Evolutionary conservation across 2,329 filamentous ascomycete species (phyloP), one percentile per base, ranked within the genome.

Genomic region (Ceratocystiopsis minuta): DNA sequence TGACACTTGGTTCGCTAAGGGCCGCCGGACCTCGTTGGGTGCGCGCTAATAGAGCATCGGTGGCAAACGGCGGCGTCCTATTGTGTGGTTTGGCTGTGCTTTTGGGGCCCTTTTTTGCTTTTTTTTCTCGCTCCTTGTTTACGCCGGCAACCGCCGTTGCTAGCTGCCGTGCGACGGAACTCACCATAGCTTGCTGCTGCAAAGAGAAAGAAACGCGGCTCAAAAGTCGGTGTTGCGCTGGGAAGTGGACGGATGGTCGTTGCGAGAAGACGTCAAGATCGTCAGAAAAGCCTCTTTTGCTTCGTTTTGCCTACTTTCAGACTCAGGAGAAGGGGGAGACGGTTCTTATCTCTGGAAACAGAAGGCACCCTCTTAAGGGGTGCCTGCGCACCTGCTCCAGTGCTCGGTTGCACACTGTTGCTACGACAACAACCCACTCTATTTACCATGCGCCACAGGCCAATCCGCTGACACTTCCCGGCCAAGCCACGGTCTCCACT

Each of bases 401-500:
- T 15, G 24, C 16, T 37, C 17, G 31, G 16, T 42, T 37, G 40
- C 9, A 20, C 14, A 18, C 34, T 36, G 38, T 48, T 46, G 44
- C 42, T 40, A 48, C 46, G 38, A 44, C 44, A 48, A 48, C 44
- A 17, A 11, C 35, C 43, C 37, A 39, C 18, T 10, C 24, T 40
- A 18, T 39, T 28, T 6, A 10, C 24, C 4, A 28, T 28, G 24
- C 24, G 24, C 24, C 24, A 28, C 24, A 16, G 13, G 28, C 39
- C 39, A 41, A 41, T 41, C 14, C 16, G 34, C 24, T 28, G 24
- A 28, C 24, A 6, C 11, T 10, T 28, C 24, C 24, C 11, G 24
- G 24, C 11, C 24, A 28, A 28, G 24, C 24, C 24, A 28, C 24
- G 24, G 24, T 10, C 24, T 28, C 24, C 24, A 28, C 24, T 10